A percentile compares a stretch with the other conserved stretches of the same genome.
Conservation (phyloP, 2,329 filamentous ascomycete genomes). For the Trichophyton rubrum region DNA sequence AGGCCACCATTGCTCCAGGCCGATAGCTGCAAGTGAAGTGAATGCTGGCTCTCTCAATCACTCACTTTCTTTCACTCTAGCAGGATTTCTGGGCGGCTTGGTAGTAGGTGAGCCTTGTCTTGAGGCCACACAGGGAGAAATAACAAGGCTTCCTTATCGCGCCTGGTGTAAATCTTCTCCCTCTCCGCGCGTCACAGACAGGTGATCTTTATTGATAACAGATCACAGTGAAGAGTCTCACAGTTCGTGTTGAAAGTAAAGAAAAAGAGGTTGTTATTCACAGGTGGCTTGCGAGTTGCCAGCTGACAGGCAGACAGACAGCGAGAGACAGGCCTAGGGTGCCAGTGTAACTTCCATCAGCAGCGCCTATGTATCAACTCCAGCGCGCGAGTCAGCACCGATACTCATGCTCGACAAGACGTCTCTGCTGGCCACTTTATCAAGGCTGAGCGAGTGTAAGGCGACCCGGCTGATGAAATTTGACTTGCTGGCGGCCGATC, state of each 20-base stretch:
- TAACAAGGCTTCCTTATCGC: background rate
- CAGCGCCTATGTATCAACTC: constrained; percentile 5
- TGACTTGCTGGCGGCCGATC: background rate
- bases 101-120: background rate
- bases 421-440: background rate
- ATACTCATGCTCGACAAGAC: background rate
- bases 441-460: background rate
- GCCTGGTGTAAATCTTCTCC: background rate
- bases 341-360: constrained; percentile 7
- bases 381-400: background rate
- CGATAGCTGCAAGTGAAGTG: background rate
- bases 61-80: background rate
- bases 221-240: no score
- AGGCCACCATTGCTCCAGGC: constrained; percentile 31
- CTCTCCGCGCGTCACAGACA: background rate
- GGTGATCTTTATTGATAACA: background rate
- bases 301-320: background rate
- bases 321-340: background rate
- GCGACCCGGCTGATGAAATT: background rate
- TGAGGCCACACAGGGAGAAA: background rate
- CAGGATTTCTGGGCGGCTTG: background rate
- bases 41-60: background rate
- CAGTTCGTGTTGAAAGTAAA: background rate
- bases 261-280: background rate
- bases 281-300: background rate